These are phyloP conservation scores for Thuja plicata DNA, from an alignment of 83 land plant genomes.

Conservation along the genomic window DNA sequence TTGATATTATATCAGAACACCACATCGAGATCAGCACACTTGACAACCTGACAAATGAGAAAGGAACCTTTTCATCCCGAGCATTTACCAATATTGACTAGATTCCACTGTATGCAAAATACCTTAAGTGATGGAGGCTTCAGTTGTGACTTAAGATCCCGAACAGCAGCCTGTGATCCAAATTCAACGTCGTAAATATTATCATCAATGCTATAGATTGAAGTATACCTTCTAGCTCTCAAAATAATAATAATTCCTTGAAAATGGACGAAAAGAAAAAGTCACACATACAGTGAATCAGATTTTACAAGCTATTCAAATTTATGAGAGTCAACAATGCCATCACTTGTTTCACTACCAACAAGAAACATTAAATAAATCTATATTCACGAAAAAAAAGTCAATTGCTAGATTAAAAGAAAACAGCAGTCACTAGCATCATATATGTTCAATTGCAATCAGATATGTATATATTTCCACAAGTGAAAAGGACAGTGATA, in stretches of 20 bases:
- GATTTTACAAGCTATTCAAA: too few relatives aligned
- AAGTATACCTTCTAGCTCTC: not conserved
- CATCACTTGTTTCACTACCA: not conserved
- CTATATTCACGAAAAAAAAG: not conserved
- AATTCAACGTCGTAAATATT: not conserved
- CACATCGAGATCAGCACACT: not conserved
- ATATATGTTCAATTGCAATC: not conserved
- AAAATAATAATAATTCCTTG: too few relatives aligned
- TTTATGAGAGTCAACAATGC: not conserved
- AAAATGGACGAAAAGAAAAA: not conserved
- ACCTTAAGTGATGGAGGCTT: slow-evolving; percentile 76
- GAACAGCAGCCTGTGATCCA: slow-evolving; percentile 53
- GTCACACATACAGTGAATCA: not conserved
- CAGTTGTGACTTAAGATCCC: slow-evolving; percentile 61
- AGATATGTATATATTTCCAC: not conserved
- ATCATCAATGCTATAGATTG: not conserved
- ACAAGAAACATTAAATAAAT: not conserved
- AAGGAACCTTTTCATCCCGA: not conserved
- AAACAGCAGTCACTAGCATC: not conserved
- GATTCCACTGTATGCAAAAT: not conserved
- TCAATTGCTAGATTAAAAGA: not conserved
- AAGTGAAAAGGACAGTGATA: too few relatives aligned
- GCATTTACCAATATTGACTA: not conserved
- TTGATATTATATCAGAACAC: not conserved
- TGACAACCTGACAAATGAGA: not conserved